Evolutionary conservation across 208 protist species (phyloP).

Genomic region (Naegleria fowleri): DNA sequence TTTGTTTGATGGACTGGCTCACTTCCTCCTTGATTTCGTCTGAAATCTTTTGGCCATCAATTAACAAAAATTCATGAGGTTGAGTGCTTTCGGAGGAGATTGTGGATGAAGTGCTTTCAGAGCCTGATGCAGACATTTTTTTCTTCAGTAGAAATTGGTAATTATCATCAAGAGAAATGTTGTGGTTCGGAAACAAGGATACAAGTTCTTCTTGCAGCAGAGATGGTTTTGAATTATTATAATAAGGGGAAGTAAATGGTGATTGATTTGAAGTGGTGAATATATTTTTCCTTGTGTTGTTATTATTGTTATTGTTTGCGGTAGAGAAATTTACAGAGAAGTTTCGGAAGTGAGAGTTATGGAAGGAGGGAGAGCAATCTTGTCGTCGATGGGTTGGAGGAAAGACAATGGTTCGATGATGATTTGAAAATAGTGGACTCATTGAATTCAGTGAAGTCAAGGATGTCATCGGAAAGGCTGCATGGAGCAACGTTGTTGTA

Average conservation of each 20-base stretch:
- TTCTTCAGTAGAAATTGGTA: not conserved
- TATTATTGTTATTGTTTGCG: not conserved
- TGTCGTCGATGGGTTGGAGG: not conserved
- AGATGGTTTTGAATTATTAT: too few relatives aligned
- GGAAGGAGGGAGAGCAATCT: not conserved
- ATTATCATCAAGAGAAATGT: too few relatives aligned
- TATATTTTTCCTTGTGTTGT: not conserved
- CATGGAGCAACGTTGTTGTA: too few relatives aligned
- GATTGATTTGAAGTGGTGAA: not conserved
- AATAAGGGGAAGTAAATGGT: not conserved
- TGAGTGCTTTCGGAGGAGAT: too few relatives aligned
- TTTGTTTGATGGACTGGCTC: conserved; percentile 25
- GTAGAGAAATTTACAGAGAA: not conserved
- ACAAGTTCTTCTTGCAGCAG: too few relatives aligned
- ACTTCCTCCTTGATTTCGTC: conserved; percentile 60
- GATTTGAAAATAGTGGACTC: not conserved
- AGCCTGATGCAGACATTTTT: not conserved
- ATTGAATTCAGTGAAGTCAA: too few relatives aligned
- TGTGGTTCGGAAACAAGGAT: too few relatives aligned
- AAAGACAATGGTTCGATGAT: not conserved
- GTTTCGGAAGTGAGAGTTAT: too few relatives aligned
- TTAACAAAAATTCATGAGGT: conserved; percentile 41
- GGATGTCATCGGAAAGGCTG: too few relatives aligned
- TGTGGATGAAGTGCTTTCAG: too few relatives aligned
- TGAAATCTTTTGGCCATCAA: conserved; percentile 76